Base-by-base conservation (phyloP, 2,329 filamentous ascomycete species). In the Tolypocladium nubicola region DNA sequence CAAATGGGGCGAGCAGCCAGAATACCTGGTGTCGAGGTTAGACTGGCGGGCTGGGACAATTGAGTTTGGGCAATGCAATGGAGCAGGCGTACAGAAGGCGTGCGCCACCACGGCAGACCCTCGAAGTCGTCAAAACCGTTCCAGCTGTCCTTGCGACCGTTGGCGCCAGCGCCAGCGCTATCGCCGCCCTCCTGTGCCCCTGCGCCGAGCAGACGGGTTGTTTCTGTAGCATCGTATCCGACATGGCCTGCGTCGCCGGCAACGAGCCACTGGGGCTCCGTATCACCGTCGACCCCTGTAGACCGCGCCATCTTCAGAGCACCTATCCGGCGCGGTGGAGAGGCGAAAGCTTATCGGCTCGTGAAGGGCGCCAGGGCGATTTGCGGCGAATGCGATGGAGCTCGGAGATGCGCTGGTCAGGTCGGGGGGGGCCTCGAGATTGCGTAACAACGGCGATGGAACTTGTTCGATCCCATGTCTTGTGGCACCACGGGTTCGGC, bases 1-100 rank as follows among this genome's bases (percentile, higher is more conserved):
- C 79, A 71, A 92, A 94, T 0, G 91, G 89, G 0, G 82, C 83
- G 9, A 97, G 71, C 5, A 97, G 78, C 89, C 91, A 97, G 71
- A 80, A 89, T 55, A 95, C 83, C 89, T 89, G 60, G 39, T 53
- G 9, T 35, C 23, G 58, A 52, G 55, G 61, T 71, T 62, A 70
- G 64, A 60, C 49, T n/a, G 4, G 30, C 23, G 40, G 50, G 19
- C 56, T 54, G 38, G 26, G 35, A 47, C 38, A 41, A 35, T 26
- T 35, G 47, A 50, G 30, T 56, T 58, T 45, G 26, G 35, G 26
- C 19, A 38, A 38, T 19, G 26, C 19, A 38, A 38, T 19, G 54
- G 52, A 56, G 19, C 21, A 50, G 54, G 60, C 79, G 61, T 75
- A 86, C 82, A 52, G 83, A 86, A 16, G 87, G 86, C 62, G 69